phyloP scores from a whole-genome alignment of 352 stramenopile genomes.

The Phytophthora fragariaefolia region DNA sequence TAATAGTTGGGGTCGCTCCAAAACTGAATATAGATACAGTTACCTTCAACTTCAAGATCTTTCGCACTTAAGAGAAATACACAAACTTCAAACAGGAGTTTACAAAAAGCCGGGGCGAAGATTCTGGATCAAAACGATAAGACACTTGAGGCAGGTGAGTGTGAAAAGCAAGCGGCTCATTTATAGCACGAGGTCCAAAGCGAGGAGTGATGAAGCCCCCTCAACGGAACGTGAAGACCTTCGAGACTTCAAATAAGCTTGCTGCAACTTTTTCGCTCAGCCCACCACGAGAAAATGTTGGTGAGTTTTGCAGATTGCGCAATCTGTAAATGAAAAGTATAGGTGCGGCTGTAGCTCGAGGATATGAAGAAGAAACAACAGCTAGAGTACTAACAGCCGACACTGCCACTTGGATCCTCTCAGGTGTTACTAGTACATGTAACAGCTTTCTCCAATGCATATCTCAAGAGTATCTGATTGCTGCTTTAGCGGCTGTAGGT shows the following conservation, averaged over 20 bases:
- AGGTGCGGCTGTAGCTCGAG: too few relatives aligned
- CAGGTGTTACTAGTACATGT: too few relatives aligned
- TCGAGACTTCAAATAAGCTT: background rate
- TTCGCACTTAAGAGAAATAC: slow-evolving; percentile 1
- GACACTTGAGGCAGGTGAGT: background rate
- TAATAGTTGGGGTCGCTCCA: background rate
- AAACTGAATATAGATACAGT: background rate
- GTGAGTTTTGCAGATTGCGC: background rate
- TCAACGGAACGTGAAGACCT: background rate
- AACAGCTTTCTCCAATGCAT: background rate
- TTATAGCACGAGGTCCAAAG: background rate
- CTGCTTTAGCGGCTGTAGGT: background rate
- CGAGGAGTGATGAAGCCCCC: too few relatives aligned
- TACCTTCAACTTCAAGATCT: slow-evolving; percentile 17
- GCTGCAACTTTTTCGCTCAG: background rate
- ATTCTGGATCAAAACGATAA: background rate
- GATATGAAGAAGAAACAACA: background rate
- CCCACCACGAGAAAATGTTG: background rate
- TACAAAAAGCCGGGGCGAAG: background rate
- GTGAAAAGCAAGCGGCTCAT: background rate
- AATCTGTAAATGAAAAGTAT: background rate
- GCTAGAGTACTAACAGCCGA: too few relatives aligned
- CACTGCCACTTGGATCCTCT: too few relatives aligned
- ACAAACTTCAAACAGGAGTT: background rate
- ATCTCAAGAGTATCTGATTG: background rate